These are phyloP conservation scores for Plasmodium vivax DNA, from an alignment of 169 alveolate species.

Conservation along the genomic window DNA sequence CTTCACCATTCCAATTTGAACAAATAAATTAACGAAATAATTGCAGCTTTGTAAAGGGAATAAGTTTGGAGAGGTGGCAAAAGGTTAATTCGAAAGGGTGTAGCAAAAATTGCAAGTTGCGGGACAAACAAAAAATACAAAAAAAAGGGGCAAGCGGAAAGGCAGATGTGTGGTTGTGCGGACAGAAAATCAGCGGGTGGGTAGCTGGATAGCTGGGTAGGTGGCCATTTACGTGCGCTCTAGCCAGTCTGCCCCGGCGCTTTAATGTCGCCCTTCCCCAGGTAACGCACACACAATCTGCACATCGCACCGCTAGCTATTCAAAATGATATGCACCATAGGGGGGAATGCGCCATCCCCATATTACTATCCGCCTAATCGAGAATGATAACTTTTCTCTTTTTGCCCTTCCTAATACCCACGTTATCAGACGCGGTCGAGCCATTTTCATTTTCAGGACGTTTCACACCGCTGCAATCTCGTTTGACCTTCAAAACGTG, in stretches of 20 bases:
- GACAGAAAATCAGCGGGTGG: neutral
- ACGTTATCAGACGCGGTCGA: neutral
- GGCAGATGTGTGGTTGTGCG: neutral
- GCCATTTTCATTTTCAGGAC: neutral
- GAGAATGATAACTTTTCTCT: conserved; percentile 8
- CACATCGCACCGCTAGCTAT: neutral
- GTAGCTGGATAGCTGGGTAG: neutral
- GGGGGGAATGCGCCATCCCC: neutral
- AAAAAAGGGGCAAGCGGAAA: neutral
- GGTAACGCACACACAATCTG: neutral
- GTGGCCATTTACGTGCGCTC: neutral
- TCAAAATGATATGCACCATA: neutral
- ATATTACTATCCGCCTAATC: neutral
- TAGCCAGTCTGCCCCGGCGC: neutral
- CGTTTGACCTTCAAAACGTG: neutral
- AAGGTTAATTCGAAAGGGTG: neutral
- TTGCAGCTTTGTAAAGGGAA: neutral
- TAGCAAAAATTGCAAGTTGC: neutral
- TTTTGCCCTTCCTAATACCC: neutral
- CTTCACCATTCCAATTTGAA: neutral
- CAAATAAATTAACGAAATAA: neutral
- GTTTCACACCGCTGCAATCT: neutral
- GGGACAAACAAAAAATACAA: neutral
- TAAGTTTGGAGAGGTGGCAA: neutral
- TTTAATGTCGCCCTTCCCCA: neutral